Base-by-base conservation (phyloP, 2,329 filamentous ascomycete genomes). In the Nemania sp. region DNA sequence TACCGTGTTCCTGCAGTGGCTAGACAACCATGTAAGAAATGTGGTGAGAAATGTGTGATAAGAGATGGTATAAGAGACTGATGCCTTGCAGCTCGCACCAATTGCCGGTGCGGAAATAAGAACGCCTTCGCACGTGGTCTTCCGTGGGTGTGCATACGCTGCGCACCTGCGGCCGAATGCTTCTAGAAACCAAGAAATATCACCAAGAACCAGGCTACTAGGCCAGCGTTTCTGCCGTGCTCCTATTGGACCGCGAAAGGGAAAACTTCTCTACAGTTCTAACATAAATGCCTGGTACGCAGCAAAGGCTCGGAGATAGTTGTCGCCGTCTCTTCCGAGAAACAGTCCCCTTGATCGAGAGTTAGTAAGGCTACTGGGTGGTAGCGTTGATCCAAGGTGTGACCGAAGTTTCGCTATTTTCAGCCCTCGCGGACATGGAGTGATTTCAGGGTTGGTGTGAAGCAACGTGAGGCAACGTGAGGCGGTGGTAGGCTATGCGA, bases 1-100 rank as follows among this genome's bases (percentile, higher is more conserved):
- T 57, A 18, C 54, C 43, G 49, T 17, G 59, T 61, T 57, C 59
- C 59, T 61, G 59, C 54, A 60, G 58, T 46, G 48, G 49, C 13
- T 17, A 32, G 18, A 17, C 42, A 49, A n/a, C 53, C 48, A 53
- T 56, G 52, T 45, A 43, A 48, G 45, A 50, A 39, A 43, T 39
- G 13, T 29, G 25, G 25, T 29, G 7, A 29, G 25, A 29, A 29
- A n/a, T n/a, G n/a, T 39, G 13, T 29, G 25, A 7, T 29, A 29
- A 29, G 25, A 29, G 7, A 29, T 29, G 34, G 25, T 43, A 34
- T 10, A 18, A 45, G 21, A 45, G n/a, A 5, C 20, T 20, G 21
- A 18, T 21, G 21, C n/a, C n/a, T 45, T 10, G 42, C 40, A 43
- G 43, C 34, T n/a, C n/a, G n/a, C 25, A 47, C 35, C 35, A 56